Base-by-base conservation (phyloP, 306 rosid species). In the Cucurbita ficifolia region DNA sequence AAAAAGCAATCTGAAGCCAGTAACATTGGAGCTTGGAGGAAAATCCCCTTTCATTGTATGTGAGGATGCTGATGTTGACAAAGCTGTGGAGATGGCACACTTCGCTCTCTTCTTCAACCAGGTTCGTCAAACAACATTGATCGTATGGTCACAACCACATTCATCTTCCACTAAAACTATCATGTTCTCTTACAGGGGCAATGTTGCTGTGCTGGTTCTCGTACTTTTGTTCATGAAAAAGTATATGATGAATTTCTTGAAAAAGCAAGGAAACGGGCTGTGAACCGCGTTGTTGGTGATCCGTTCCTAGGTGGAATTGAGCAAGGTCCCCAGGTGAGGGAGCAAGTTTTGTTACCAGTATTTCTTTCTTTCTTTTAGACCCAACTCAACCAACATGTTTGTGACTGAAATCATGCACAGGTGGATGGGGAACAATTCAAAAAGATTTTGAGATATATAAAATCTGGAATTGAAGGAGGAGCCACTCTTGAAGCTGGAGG, bases 121-220 rank as follows among this genome's bases (percentile, higher is more conserved):
- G 85, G 98, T 90, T 75, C 65, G 51, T 73, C 29, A 11, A 49
- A 59, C 40, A 21, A 14, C 9, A 62, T 39, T 68, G 68, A 77
- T 74, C 38, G 10, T 13, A 12, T 54, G 22, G 49, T 76, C 70
- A 49, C 9, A 70, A 42, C 36, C 62, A 50, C 21, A 13, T 22
- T 16, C 5, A 18, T 36, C 76, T 70, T 76, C 40, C 79, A 45
- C 51, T 74, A 40, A 22, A 43, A 59, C 53, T 40, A 39, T 39
- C 0, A 78, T 40, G 51, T 33, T 78, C 69, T 21, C 76, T 72
- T 79, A 58, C 73, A 90, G 97, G 98, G 98, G 75, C 98, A 94
- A 85, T 94, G 98, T 78, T 94, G 98, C 82, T 87, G 95, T 64
- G 90, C 95, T 58, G 98, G 97, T 40, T 94, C 98, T 75, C 88